A percentile compares a stretch with the other conserved stretches of the same genome.
Evolutionary conservation across 2,329 filamentous ascomycete species (phyloP).

Genomic region (Phaeosphaeria sp.): DNA sequence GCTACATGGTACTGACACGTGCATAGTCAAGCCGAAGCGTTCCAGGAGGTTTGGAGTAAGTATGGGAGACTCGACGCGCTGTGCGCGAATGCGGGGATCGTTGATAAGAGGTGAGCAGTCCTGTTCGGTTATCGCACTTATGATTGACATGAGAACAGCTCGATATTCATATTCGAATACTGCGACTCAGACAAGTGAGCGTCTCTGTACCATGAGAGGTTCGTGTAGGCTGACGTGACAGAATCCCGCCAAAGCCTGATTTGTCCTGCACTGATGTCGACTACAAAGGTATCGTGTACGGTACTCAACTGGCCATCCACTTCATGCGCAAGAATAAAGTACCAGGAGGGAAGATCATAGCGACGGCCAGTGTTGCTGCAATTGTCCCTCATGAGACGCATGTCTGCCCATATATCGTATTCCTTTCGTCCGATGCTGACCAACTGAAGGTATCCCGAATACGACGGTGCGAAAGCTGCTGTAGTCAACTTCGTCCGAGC

Average conservation of each 20-base stretch:
- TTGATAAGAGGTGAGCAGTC: conserved; percentile 45
- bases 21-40: conserved; percentile 54
- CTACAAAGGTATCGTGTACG: conserved; percentile 61
- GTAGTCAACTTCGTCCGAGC: conserved; percentile 37
- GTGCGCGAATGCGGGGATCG: conserved; percentile 60
- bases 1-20: neutral
- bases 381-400: neutral
- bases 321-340: conserved; percentile 60
- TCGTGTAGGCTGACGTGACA: conserved; percentile 9
- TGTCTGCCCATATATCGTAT: neutral
- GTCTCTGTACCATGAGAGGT: neutral
- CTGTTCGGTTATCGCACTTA: neutral
- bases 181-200: conserved; percentile 33
- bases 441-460: conserved; percentile 53
- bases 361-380: neutral
- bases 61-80: conserved; percentile 59
- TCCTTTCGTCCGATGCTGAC: neutral
- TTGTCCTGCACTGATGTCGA: conserved; percentile 57
- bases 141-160: conserved; percentile 29
- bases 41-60: conserved; percentile 52
- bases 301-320: conserved; percentile 58
- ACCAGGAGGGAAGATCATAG: conserved; percentile 54
- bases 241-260: conserved; percentile 56
- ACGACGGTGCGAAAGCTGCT: conserved; percentile 60
- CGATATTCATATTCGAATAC: conserved; percentile 54